These are phyloP conservation scores for Trematosphaeria pertusa DNA, from an alignment of 2,329 filamentous ascomycete species.

Conservation along the genomic window DNA sequence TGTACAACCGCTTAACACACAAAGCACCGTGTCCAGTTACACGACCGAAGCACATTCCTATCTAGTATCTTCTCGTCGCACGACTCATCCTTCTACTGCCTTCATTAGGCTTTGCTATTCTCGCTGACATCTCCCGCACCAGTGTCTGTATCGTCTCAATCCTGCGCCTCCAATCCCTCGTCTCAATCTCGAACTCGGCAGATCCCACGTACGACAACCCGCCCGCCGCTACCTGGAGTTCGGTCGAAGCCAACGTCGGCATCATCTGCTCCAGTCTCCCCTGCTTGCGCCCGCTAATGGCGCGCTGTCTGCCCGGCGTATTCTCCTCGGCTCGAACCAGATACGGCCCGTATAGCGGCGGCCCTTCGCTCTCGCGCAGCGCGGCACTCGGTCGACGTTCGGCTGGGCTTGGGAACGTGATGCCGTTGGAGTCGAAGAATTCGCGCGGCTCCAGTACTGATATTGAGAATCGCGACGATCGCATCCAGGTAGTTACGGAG, in stretches of 20 bases:
- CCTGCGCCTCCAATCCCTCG: constrained; percentile 41
- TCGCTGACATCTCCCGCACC: constrained; percentile 4
- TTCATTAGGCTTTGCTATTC: neutral
- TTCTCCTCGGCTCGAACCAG: constrained; percentile 23
- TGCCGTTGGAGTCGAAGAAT: constrained; percentile 8
- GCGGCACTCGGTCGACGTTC: constrained; percentile 10
- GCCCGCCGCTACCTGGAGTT: constrained; percentile 38
- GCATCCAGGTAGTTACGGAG: constrained; percentile 33
- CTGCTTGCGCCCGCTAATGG: constrained; percentile 35
- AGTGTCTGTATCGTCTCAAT: constrained; percentile 46
- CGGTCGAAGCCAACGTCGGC: constrained; percentile 39
- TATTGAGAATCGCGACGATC: constrained; percentile 14
- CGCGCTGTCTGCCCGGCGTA: constrained; percentile 28
- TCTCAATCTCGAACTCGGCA: constrained; percentile 36
- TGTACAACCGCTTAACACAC: constrained; percentile 8
- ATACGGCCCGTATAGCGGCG: constrained; percentile 17
- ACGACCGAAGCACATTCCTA: neutral
- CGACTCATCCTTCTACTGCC: neutral
- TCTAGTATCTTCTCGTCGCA: neutral
- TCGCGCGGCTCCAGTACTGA: constrained; percentile 12
- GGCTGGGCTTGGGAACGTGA: constrained; percentile 13
- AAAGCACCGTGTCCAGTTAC: neutral
- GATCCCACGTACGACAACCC: constrained; percentile 44
- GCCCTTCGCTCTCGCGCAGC: constrained; percentile 10
- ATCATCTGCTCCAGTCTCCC: constrained; percentile 45